Evolutionary conservation across 768 basidiomycete genomes (phyloP).

Genomic region (Hericium coralloides): DNA sequence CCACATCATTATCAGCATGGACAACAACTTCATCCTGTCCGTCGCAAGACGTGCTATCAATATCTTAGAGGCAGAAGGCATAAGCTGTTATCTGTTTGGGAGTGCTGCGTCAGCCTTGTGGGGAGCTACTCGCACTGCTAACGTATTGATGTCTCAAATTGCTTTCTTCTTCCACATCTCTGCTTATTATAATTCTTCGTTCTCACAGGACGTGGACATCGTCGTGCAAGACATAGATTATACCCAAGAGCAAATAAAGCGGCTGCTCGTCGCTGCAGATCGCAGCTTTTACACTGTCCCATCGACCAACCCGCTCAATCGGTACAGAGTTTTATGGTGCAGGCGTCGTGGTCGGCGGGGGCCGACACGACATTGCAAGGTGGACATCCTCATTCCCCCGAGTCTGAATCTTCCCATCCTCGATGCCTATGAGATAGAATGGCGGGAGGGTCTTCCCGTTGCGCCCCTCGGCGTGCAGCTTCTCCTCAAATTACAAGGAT

Average conservation of each 20-base stretch:
- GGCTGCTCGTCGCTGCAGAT: slow-evolving; percentile 22
- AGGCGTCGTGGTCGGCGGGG: background rate
- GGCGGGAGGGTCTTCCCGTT: slow-evolving; percentile 16
- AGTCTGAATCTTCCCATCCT: slow-evolving; percentile 20
- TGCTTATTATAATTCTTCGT: background rate
- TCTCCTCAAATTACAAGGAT: slow-evolving; percentile 24
- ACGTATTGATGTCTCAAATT: slow-evolving; percentile 4
- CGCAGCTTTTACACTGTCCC: slow-evolving; percentile 29
- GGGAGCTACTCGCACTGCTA: slow-evolving; percentile 15
- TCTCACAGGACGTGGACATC: slow-evolving; percentile 38
- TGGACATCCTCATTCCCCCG: slow-evolving; percentile 25
- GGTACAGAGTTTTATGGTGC: slow-evolving; percentile 36
- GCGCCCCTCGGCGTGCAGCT: slow-evolving; percentile 23
- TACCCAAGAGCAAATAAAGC: slow-evolving; percentile 33
- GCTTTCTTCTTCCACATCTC: background rate
- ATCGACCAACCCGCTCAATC: slow-evolving; percentile 28
- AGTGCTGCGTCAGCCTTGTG: slow-evolving; percentile 15
- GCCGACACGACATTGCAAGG: slow-evolving; percentile 16
- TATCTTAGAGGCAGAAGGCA: slow-evolving; percentile 3
- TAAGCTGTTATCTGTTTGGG: slow-evolving; percentile 19
- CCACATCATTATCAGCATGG: too few relatives aligned
- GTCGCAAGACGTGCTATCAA: slow-evolving; percentile 10
- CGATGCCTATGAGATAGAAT: slow-evolving; percentile 3
- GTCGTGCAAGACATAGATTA: slow-evolving; percentile 28
- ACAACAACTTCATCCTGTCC: too few relatives aligned